These are phyloP conservation scores for Fusarium anthophilum DNA, from an alignment of 2,329 filamentous ascomycete species.

Conservation along the genomic window DNA sequence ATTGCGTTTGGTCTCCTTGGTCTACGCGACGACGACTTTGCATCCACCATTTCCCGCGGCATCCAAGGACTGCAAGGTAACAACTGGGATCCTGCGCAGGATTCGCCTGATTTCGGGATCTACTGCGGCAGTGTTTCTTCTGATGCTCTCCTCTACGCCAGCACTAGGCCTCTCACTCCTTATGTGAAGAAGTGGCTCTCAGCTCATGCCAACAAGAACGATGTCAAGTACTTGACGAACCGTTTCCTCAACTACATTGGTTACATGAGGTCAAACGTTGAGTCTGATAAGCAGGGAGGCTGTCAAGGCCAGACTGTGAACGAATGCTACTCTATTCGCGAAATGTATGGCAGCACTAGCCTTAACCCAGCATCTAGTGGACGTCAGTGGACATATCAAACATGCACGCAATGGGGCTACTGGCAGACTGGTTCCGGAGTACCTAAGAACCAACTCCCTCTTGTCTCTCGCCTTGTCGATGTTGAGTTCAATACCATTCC, in stretches of 20 bases:
- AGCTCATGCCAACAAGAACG: conserved; percentile 52
- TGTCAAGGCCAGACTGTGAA: conserved; percentile 41
- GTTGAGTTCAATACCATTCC: conserved; percentile 68
- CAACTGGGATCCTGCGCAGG: conserved; percentile 64
- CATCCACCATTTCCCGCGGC: conserved; percentile 51
- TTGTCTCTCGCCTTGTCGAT: conserved; percentile 77
- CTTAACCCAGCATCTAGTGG: conserved; percentile 29
- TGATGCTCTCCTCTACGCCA: conserved; percentile 52
- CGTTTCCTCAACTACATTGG: conserved; percentile 64
- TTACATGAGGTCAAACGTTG: conserved; percentile 50
- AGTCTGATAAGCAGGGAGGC: conserved; percentile 21
- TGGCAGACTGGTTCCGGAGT: conserved; percentile 77
- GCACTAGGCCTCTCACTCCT: conserved; percentile 47
- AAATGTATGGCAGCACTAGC: conserved; percentile 29
- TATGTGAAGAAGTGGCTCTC: conserved; percentile 53
- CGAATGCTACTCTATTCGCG: conserved; percentile 46
- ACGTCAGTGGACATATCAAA: conserved; percentile 63
- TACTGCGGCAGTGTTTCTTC: conserved; percentile 61
- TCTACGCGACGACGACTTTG: conserved; percentile 60
- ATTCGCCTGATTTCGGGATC: conserved; percentile 52
- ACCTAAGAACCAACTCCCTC: conserved; percentile 69
- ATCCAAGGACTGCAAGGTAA: conserved; percentile 57
- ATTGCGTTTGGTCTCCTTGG: conserved; percentile 58
- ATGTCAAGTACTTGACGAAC: conserved; percentile 50
- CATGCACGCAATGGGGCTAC: conserved; percentile 77